Evolutionary conservation across 2,329 filamentous ascomycete species (phyloP).

Genomic region (Pleurostoma richardsiae): DNA sequence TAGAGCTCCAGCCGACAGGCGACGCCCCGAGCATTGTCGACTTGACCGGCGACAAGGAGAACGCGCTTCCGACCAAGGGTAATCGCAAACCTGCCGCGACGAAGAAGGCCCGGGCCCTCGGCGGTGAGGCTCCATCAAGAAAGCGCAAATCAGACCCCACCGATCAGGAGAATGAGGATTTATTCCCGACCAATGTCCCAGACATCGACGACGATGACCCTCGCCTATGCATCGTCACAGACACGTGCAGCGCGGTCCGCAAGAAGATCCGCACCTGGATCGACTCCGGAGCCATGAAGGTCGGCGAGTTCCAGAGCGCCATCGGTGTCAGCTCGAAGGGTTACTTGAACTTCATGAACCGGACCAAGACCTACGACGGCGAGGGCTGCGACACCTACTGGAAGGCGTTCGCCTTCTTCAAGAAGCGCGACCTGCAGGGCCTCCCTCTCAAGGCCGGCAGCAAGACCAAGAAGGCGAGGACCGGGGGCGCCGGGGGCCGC

Average conservation of each 20-base stretch:
- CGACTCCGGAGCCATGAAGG: constrained; percentile 42
- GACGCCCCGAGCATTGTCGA: neutral
- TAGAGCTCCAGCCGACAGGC: neutral
- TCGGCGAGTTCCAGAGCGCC: constrained; percentile 42
- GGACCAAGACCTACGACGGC: constrained; percentile 33
- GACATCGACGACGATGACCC: constrained; percentile 4
- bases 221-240: neutral
- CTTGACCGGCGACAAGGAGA: neutral
- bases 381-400: constrained; percentile 23
- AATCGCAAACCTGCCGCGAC: neutral
- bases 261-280: constrained; percentile 35
- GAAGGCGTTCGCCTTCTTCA: constrained; percentile 39
- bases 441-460: constrained; percentile 27
- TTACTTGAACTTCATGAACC: constrained; percentile 43
- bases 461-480: constrained; percentile 3
- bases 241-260: constrained; percentile 5
- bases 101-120: neutral
- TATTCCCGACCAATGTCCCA: constrained; percentile 1
- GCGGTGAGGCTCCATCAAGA: neutral
- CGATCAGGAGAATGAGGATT: neutral
- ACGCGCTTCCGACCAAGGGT: neutral
- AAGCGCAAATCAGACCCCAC: constrained; percentile 5
- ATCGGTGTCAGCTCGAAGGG: constrained; percentile 32
- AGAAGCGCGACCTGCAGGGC: constrained; percentile 42
- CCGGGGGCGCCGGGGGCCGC: neutral